Percentiles rank a stretch among this genome's conserved stretches.
phyloP scores from a whole-genome alignment of 306 rosid species.

The Ceratonia siliqua region DNA sequence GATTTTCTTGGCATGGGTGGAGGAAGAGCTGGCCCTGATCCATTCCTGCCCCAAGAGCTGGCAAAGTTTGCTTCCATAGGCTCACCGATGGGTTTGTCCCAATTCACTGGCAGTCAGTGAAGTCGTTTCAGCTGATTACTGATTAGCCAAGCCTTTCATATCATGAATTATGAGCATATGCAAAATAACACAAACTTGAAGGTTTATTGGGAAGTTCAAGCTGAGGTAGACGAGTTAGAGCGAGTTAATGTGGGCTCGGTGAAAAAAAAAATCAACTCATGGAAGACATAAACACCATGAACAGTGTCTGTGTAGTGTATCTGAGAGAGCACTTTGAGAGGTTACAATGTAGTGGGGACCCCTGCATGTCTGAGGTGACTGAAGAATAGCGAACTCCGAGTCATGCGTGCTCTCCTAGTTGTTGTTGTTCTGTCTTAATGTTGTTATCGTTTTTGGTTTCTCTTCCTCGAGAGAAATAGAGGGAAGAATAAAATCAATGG shows the following conservation, averaged over 20 bases:
- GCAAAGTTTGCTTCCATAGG: conserved; percentile 63
- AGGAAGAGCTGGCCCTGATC: conserved; percentile 43
- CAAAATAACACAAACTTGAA: not conserved
- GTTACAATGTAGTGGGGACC: conserved; percentile 33
- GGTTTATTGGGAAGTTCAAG: not conserved
- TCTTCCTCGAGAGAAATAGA: not conserved
- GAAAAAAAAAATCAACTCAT: too few species aligned
- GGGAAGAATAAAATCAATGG: not conserved
- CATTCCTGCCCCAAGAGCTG: conserved; percentile 58
- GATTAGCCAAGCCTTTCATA: not conserved
- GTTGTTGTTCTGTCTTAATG: conserved; percentile 34
- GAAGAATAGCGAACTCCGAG: conserved; percentile 40
- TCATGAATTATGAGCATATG: not conserved
- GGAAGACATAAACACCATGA: too few species aligned
- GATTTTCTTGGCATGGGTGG: conserved; percentile 78
- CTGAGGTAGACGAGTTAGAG: not conserved
- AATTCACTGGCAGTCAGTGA: conserved; percentile 60
- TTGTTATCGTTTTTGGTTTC: conserved; percentile 41
- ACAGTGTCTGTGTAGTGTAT: too few species aligned
- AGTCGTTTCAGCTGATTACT: not conserved
- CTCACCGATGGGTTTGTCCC: conserved; percentile 64
- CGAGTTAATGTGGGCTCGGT: not conserved
- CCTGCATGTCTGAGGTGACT: conserved; percentile 53
- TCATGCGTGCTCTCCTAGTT: conserved; percentile 45
- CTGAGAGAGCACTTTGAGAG: not conserved